Percentiles rank a stretch among this genome's conserved stretches.
Conservation (phyloP, 2,329 filamentous ascomycete species). For the Ophidiomyces ophidiicola region DNA sequence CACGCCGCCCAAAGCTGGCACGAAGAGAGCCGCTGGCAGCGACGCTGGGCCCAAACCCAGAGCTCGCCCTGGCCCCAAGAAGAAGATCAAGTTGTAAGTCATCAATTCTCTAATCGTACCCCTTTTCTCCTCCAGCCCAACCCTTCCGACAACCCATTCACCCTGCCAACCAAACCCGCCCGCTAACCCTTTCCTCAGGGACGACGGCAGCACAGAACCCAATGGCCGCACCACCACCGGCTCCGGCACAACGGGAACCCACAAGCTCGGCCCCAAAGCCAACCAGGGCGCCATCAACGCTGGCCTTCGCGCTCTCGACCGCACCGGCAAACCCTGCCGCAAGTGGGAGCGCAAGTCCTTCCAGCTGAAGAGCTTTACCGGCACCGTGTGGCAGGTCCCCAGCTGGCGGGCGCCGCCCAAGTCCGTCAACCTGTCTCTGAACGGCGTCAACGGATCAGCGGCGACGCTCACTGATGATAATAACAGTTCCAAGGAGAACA, state of each 20-base stretch:
- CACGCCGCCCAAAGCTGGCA: constrained; percentile 55
- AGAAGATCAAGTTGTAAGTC: constrained; percentile 85
- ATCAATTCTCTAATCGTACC: neutral
- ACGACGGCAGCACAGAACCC: constrained; percentile 39
- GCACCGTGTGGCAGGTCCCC: constrained; percentile 65
- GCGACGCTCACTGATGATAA: constrained; percentile 37
- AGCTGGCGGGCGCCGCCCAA: constrained; percentile 62
- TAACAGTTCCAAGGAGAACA: constrained; percentile 43
- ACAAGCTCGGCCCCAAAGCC: constrained; percentile 90
- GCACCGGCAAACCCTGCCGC: constrained; percentile 80
- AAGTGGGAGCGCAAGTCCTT: constrained; percentile 80
- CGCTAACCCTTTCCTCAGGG: constrained; percentile 26
- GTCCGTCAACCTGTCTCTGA: constrained; percentile 46
- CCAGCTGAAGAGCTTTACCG: constrained; percentile 82
- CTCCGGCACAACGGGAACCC: constrained; percentile 42
- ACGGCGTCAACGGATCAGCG: constrained; percentile 45
- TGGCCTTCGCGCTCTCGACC: constrained; percentile 82
- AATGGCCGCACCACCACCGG: constrained; percentile 31
- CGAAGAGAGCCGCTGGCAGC: constrained; percentile 45
- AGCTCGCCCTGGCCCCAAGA: constrained; percentile 89
- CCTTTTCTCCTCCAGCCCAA: no score
- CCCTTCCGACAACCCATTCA: no score
- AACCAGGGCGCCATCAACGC: constrained; percentile 97
- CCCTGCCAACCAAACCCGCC: no score
- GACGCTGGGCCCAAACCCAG: constrained; percentile 57